Evolutionary conservation across 176 grass and related monocot genomes (phyloP), one percentile per base, ranked within the genome.

Genomic region (Aegilops longissima): DNA sequence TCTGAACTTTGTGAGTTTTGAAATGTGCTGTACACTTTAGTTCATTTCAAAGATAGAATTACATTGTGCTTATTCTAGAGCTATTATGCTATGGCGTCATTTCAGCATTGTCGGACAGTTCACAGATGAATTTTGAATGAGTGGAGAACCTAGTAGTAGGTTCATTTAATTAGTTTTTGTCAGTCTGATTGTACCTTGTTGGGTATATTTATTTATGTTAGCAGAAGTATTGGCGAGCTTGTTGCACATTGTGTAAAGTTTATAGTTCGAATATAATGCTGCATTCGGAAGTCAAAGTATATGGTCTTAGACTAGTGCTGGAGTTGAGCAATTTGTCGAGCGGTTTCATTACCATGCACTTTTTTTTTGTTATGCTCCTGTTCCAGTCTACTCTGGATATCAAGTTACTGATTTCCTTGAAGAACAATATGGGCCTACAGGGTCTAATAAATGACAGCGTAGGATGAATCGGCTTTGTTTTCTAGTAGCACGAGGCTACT

Each of bases 1-100:
- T 78, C 77, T 96, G 56, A 94, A 92, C 86, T 99, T 99, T 75
- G 97, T 99, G 87, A 99, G 97, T 93, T 90, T 49, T 27, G 45
- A 36, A 79, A 27, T 76, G 62, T 39, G n/a, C 9, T 75, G 16
- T 39, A 76, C 18, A 29, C 61, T 84, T 90, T n/a, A 44, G 31
- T 76, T 61, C 36, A 80, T 76, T 76, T 78, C 20, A 36, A 42
- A 51, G 20, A 71, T 71, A 31, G 3, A 40, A 25, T 78, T 36
- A 36, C 20, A 12, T 74, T 29, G 66, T 66, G 2, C 23, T 82
- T 31, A 17, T 3, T n/a, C 3, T 38, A 51, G 59, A 29, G 14
- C 40, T 84, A 44, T 61, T 63, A 47, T 17, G 70, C 61, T 63
- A 23, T 45, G 24, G 40, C 16, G 0, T 20, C 5, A 42, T 42